Evolutionary conservation across 2,329 filamentous ascomycete genomes (phyloP).

Genomic region (Neonectria hederae): DNA sequence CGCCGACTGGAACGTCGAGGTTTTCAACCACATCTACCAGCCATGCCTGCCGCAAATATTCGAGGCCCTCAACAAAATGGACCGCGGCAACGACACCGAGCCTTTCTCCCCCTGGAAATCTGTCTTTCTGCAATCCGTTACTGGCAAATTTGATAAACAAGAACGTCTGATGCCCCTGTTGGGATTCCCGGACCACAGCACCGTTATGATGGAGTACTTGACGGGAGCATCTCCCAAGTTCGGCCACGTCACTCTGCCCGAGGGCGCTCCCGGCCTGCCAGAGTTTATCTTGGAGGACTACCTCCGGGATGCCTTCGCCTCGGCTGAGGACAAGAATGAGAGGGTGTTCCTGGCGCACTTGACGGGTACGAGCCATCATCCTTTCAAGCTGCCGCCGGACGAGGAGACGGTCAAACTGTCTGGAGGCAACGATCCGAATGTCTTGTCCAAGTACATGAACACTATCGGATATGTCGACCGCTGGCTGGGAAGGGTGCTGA

Average conservation of each 20-base stretch:
- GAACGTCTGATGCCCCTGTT: constrained; percentile 38
- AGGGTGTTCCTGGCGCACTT: constrained; percentile 46
- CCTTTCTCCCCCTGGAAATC: constrained; percentile 39
- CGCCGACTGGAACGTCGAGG: constrained; percentile 52
- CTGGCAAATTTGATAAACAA: constrained; percentile 43
- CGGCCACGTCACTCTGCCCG: background rate
- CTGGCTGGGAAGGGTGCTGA: constrained; percentile 40
- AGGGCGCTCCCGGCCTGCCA: constrained; percentile 36
- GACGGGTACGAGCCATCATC: constrained; percentile 38
- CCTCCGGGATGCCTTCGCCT: constrained; percentile 40
- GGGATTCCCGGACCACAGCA: constrained; percentile 39
- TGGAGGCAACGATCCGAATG: too few relatives aligned
- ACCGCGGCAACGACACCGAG: constrained; percentile 2
- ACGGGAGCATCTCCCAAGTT: background rate
- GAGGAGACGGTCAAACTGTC: background rate
- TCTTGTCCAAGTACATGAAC: constrained; percentile 38
- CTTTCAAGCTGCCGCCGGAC: background rate
- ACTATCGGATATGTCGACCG: constrained; percentile 41
- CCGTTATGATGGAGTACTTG: constrained; percentile 39
- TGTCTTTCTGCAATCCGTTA: constrained; percentile 43
- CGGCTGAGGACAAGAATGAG: constrained; percentile 41
- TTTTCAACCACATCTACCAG: constrained; percentile 51
- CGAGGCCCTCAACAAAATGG: constrained; percentile 42
- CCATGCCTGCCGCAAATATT: constrained; percentile 53
- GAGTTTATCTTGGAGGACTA: constrained; percentile 42